These are phyloP conservation scores for Uromyces viciae-fabae DNA, from an alignment of 1,284 basidiomycete genomes.

Conservation along the genomic window DNA sequence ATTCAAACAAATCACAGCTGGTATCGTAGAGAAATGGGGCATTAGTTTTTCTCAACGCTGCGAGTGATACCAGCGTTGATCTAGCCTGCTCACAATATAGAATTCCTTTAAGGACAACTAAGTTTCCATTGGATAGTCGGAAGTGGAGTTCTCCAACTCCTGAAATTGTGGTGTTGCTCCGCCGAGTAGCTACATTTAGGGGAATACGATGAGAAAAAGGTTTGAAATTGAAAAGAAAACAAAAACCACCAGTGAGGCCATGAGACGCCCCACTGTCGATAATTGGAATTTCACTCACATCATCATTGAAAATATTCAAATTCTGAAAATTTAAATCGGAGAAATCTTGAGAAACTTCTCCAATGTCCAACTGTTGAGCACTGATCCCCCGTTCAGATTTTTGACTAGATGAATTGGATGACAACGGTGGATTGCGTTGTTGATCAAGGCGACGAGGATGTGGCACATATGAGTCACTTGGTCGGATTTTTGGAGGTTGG, in stretches of 20 bases:
- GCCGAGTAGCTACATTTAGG: background rate
- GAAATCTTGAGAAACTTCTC: background rate
- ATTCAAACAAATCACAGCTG: background rate
- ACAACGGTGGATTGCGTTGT: no score
- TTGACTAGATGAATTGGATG: no score
- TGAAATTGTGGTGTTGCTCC: background rate
- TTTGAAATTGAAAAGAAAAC: background rate
- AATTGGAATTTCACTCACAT: background rate
- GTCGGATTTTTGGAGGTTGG: no score
- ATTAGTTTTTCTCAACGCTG: background rate
- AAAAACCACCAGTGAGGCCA: background rate
- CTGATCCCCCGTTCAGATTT: no score
- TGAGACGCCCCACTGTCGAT: conserved; percentile 1
- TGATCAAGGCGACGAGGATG: no score
- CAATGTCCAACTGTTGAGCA: background rate
- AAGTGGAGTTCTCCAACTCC: background rate
- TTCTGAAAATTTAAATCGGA: background rate
- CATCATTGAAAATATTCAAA: background rate
- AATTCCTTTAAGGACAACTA: background rate
- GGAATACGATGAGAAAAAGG: background rate
- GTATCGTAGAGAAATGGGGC: background rate
- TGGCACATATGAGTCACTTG: no score
- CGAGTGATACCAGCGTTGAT: conserved; percentile 1
- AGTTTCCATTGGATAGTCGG: background rate
- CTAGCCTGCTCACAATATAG: background rate